Evolutionary conservation across 768 basidiomycete genomes (phyloP), one percentile per base, ranked within the genome.

Genomic region (Cantharellus cinnabarinus): DNA sequence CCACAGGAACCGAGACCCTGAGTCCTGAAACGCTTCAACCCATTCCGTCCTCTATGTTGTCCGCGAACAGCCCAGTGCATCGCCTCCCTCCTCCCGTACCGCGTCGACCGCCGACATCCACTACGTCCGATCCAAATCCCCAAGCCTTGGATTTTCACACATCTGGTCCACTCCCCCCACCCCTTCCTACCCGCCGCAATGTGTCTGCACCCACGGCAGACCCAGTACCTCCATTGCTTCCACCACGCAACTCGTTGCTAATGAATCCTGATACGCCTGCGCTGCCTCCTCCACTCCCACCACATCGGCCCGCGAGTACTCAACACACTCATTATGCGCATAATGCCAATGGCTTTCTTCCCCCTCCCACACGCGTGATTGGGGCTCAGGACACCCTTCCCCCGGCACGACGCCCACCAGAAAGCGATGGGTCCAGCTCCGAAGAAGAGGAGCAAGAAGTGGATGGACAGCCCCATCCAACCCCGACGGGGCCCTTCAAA

Each of bases 111-210:
- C 20, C 20, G 20, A 29, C 56, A 20, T 5, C 39, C 56, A 57
- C 14, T 37, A 57, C 56, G 15, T 20, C 39, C 42, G 44, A 48
- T 48, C 10, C 14, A 14, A 48, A n/a, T n/a, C 57, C 4, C 15
- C 4, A 29, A 40, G 4, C 57, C 42, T 34, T 34, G 5, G 2
- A 3, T 44, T 7, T 29, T 54, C 37, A 37, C 2, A 40, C 35
- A 14, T 39, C 39, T 2, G 57, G 57, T 15, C 56, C 56, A 40
- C 56, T 58, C 4, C 59, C 59, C 35, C 39, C 58, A 10, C 59
- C 39, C 20, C 37, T 15, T 41, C 58, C 39, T 4, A n/a, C 58
- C 10, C 50, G 15, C 37, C 5, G 29, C 34, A 14, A 40, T 10
- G 40, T 53, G 42, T 15, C 29, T 14, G 14, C 57, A 5, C 4